Percentiles rank a stretch among this genome's conserved stretches.
Conservation (phyloP, 306 rosid species). For the Lupinus albus region DNA sequence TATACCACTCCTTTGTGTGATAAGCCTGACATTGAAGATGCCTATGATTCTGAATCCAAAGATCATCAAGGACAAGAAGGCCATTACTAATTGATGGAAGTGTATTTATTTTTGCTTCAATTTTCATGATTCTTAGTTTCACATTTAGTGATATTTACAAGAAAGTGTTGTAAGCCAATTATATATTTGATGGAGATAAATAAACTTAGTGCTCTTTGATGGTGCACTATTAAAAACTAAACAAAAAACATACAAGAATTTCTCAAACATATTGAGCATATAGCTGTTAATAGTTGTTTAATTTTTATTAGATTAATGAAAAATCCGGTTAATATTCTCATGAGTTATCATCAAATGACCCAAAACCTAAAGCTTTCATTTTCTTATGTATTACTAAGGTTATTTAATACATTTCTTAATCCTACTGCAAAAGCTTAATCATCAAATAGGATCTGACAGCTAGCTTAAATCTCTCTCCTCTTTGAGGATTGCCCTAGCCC, state of each 20-base stretch:
- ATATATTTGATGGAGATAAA: background rate
- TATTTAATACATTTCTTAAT: too few species aligned
- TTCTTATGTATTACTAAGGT: too few species aligned
- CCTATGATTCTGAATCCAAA: slow-evolving; percentile 20
- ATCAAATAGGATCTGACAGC: too few species aligned
- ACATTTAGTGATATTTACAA: background rate
- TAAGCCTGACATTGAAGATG: slow-evolving; percentile 54
- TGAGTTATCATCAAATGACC: background rate
- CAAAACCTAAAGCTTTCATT: background rate
- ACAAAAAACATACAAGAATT: background rate
- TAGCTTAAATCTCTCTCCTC: too few species aligned
- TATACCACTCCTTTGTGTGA: slow-evolving; percentile 77
- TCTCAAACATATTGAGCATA: background rate
- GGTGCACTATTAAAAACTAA: background rate
- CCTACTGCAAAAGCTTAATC: too few species aligned
- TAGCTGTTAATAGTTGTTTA: background rate
- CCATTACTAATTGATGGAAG: slow-evolving; percentile 32
- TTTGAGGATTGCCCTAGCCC: too few species aligned
- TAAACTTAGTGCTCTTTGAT: background rate
- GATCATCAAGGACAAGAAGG: slow-evolving; percentile 27
- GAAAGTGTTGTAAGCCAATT: background rate
- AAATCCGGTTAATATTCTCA: too few species aligned
- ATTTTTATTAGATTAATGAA: background rate
- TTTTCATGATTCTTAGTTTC: slow-evolving; percentile 3
- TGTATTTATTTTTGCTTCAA: background rate